Evolutionary conservation across 768 basidiomycete genomes (phyloP).

Genomic region (Phanerodontia chrysosporium): DNA sequence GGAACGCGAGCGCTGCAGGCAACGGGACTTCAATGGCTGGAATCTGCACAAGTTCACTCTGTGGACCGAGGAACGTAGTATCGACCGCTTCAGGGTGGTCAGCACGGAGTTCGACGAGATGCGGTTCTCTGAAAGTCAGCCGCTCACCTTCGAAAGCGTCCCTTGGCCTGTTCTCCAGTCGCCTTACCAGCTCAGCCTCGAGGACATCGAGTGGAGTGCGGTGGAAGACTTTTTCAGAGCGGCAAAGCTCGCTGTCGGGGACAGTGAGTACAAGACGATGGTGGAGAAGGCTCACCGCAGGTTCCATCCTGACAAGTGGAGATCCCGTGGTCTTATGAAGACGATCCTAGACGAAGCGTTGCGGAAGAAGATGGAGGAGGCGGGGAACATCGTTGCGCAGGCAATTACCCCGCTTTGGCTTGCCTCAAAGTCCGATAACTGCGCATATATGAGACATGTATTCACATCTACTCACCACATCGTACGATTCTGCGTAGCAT

Average conservation of each 20-base stretch:
- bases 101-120: constrained; percentile 50
- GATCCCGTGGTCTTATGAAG: constrained; percentile 56
- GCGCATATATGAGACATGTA: too few relatives aligned
- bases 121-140: constrained; percentile 47
- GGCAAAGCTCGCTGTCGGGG: constrained; percentile 43
- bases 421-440: neutral
- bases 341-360: constrained; percentile 56
- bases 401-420: constrained; percentile 67
- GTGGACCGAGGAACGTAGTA: neutral
- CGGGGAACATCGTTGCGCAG: constrained; percentile 67
- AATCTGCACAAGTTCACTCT: neutral
- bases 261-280: constrained; percentile 58
- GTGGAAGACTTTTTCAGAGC: constrained; percentile 69
- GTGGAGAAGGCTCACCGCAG: constrained; percentile 67
- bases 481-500: too few relatives aligned
- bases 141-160: constrained; percentile 55
- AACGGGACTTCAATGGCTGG: neutral
- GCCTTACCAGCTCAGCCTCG: constrained; percentile 47
- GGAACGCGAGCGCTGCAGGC: neutral
- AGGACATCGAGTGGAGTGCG: constrained; percentile 66
- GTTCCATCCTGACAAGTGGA: constrained; percentile 83
- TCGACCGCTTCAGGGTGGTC: constrained; percentile 1
- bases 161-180: constrained; percentile 75
- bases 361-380: constrained; percentile 59
- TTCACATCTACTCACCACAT: too few relatives aligned